Percentiles rank a stretch among this genome's conserved stretches.
These are phyloP conservation scores for Solanum verrucosum DNA, from an alignment of 257 asterid species.

Conservation along the genomic window DNA sequence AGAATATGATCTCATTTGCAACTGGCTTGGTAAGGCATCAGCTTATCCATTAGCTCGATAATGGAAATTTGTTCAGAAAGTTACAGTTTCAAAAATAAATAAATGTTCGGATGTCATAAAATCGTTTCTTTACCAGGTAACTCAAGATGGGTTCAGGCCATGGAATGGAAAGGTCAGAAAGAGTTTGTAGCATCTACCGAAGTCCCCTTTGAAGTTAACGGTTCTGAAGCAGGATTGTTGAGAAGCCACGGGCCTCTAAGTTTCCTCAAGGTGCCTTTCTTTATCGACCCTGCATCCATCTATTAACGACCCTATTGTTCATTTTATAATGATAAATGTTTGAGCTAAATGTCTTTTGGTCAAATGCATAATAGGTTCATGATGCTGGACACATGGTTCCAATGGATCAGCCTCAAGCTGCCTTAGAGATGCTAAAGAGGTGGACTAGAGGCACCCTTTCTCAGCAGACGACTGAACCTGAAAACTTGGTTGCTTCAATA, in stretches of 20 bases:
- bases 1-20: conserved; percentile 34
- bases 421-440: conserved; percentile 76
- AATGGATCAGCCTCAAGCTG: conserved; percentile 90
- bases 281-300: neutral
- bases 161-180: conserved; percentile 87
- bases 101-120: neutral
- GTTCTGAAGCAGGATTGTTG: conserved; percentile 69
- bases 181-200: conserved; percentile 55
- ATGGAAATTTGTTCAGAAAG: neutral
- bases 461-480: conserved; percentile 11
- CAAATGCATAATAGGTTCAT: conserved; percentile 46
- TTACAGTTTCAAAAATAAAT: neutral
- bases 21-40: conserved; percentile 25
- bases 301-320: neutral
- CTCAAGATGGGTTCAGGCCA: conserved; percentile 94
- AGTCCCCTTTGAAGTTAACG: conserved; percentile 58
- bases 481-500: conserved; percentile 55
- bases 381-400: conserved; percentile 99
- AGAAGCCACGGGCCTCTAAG: conserved; percentile 72
- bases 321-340: neutral
- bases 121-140: conserved; percentile 44
- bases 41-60: neutral
- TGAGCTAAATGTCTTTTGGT: neutral
- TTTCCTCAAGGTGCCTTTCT: conserved; percentile 65
- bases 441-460: conserved; percentile 72